Evolutionary conservation across 495 filamentous ascomycete species (phyloP).

Genomic region (Aspergillus coremiiformis): DNA sequence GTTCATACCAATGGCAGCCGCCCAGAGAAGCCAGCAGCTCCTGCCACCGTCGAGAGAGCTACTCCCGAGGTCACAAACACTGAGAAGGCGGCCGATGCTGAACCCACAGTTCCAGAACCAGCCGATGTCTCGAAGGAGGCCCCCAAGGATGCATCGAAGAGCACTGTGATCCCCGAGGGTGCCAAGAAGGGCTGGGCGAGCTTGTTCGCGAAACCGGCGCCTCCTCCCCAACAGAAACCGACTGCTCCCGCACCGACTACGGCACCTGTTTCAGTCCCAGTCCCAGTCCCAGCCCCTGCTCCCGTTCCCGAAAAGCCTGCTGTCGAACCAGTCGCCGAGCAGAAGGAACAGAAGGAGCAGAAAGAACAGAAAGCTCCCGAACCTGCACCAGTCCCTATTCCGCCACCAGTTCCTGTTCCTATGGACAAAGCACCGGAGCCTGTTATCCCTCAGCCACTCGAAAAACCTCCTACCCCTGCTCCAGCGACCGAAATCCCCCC

Average conservation of each 20-base stretch:
- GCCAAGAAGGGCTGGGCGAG: constrained; percentile 59
- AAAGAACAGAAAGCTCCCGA: constrained; percentile 4
- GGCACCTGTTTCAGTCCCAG: too few species aligned
- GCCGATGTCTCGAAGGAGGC: constrained; percentile 26
- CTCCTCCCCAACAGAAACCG: constrained; percentile 32
- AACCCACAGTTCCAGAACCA: constrained; percentile 23
- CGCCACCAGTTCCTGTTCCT: constrained; percentile 22
- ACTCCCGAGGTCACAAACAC: constrained; percentile 31
- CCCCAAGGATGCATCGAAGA: constrained; percentile 24
- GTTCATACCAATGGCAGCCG: constrained; percentile 47
- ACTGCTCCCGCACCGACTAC: constrained; percentile 26
- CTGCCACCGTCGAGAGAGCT: constrained; percentile 34
- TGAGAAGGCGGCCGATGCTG: constrained; percentile 22
- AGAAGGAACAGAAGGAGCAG: neutral
- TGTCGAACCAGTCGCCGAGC: constrained; percentile 10
- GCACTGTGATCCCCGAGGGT: constrained; percentile 37
- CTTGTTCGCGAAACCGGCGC: constrained; percentile 48
- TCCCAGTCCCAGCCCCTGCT: constrained; percentile 21
- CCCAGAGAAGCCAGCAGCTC: constrained; percentile 33
- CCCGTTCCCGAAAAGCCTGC: constrained; percentile 20
- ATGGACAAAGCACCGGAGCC: constrained; percentile 25
- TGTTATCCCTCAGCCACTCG: constrained; percentile 13
- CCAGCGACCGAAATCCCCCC: constrained; percentile 53
- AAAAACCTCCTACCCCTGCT: constrained; percentile 32
- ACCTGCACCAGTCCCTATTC: constrained; percentile 10